phyloP scores from a whole-genome alignment of 345 rosid species.

The Aquilaria yunnanensis region DNA sequence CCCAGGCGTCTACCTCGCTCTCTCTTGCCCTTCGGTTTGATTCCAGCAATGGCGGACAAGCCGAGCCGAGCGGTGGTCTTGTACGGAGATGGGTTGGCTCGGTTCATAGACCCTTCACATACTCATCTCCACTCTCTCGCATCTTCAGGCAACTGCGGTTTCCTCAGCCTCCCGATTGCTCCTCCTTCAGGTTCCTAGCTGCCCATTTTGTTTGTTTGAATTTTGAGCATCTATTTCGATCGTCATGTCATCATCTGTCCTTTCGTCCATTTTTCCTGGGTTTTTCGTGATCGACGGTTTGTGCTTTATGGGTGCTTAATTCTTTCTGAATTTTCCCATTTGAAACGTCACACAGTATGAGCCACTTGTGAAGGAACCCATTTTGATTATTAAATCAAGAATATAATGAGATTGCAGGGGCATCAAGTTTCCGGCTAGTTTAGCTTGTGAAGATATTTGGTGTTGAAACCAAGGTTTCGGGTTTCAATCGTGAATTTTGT shows the following conservation, averaged over 20 bases:
- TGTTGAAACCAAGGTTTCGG: too few relatives aligned
- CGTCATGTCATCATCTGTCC: too few relatives aligned
- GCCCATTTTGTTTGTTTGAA: neutral
- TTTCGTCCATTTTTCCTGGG: neutral
- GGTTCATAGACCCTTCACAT: constrained; percentile 40
- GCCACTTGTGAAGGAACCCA: too few relatives aligned
- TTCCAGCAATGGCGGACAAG: constrained; percentile 74
- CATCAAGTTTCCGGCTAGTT: too few relatives aligned
- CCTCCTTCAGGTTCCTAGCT: constrained; percentile 61
- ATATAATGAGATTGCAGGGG: too few relatives aligned
- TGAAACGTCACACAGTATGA: too few relatives aligned
- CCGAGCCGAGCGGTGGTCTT: constrained; percentile 75
- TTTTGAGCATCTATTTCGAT: neutral
- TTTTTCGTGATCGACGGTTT: neutral
- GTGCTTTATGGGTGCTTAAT: neutral
- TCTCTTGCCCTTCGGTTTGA: too few relatives aligned
- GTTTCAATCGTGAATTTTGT: too few relatives aligned
- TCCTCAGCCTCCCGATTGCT: constrained; percentile 70
- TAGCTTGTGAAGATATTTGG: too few relatives aligned
- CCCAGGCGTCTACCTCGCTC: too few relatives aligned
- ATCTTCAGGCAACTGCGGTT: constrained; percentile 55
- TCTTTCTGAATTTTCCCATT: constrained; percentile 5
- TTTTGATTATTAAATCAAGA: too few relatives aligned
- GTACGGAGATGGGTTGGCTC: constrained; percentile 82
- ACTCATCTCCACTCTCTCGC: constrained; percentile 70